phyloP scores from a whole-genome alignment of 352 stramenopile genomes.

The Blastocystis sp. region DNA sequence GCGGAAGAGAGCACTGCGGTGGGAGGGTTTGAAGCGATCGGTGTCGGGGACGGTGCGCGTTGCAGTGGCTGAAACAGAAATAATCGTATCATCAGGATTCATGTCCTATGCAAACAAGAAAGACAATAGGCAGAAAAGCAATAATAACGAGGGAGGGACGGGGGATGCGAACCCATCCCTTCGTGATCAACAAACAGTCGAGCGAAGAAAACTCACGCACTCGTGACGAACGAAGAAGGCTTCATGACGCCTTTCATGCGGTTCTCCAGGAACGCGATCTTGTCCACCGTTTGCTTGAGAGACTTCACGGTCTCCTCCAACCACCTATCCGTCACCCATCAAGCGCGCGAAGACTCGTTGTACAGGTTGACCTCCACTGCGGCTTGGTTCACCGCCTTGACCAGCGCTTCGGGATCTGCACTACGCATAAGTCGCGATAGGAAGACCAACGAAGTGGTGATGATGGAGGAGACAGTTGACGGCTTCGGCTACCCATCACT shows the following conservation, averaged over 20 bases:
- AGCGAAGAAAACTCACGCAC: neutral
- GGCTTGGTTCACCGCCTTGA: conserved; percentile 5
- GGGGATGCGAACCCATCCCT: neutral
- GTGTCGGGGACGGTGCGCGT: conserved; percentile 24
- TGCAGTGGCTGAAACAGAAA: neutral
- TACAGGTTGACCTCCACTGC: conserved; percentile 30
- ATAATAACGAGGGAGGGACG: conserved; percentile 19
- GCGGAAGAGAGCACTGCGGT: conserved; percentile 8
- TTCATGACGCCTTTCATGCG: conserved; percentile 28
- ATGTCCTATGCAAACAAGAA: conserved; percentile 65
- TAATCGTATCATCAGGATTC: conserved; percentile 54
- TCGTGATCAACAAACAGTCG: neutral
- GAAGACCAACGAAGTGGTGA: too few relatives aligned
- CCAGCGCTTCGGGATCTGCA: neutral
- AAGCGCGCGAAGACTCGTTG: neutral
- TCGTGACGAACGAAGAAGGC: neutral
- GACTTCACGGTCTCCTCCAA: conserved; percentile 6
- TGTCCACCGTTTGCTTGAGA: neutral
- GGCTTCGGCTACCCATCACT: too few relatives aligned
- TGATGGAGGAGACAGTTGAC: too few relatives aligned
- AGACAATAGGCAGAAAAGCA: conserved; percentile 29
- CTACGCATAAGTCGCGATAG: neutral
- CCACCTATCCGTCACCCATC: conserved; percentile 21
- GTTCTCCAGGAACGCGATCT: conserved; percentile 41
- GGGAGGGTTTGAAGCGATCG: conserved; percentile 56